Percentiles rank a stretch among this genome's conserved stretches.
Evolutionary conservation across 306 rosid genomes (phyloP).

Genomic region (Vigna mungo): DNA sequence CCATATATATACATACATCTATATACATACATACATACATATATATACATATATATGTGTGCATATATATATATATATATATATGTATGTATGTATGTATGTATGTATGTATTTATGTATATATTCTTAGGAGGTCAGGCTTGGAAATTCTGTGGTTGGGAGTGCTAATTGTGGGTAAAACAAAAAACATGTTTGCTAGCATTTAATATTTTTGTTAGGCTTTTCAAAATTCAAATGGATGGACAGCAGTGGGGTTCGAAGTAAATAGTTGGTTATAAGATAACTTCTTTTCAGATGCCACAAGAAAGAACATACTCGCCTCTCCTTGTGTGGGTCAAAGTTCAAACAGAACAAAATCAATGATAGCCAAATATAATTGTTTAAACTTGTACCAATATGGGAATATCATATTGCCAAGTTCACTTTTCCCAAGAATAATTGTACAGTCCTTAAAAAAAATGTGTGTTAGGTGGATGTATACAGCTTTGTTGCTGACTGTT

Average conservation of each 20-base stretch:
- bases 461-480: neutral
- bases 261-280: neutral
- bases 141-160: neutral
- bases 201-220: neutral
- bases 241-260: neutral
- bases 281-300: neutral
- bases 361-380: neutral
- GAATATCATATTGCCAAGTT: neutral
- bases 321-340: neutral
- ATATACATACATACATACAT: too few species aligned
- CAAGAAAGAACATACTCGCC: neutral
- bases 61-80: too few species aligned
- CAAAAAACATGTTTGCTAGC: neutral
- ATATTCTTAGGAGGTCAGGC: neutral
- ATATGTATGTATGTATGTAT: too few species aligned
- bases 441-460: conserved; percentile 3
- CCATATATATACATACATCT: too few species aligned
- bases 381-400: neutral
- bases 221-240: neutral
- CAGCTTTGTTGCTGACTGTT: neutral
- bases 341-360: conserved; percentile 4
- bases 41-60: too few species aligned
- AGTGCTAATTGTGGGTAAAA: neutral
- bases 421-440: neutral
- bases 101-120: too few species aligned